Base-by-base conservation (phyloP, 306 rosid species). In the Vicia sativa region DNA sequence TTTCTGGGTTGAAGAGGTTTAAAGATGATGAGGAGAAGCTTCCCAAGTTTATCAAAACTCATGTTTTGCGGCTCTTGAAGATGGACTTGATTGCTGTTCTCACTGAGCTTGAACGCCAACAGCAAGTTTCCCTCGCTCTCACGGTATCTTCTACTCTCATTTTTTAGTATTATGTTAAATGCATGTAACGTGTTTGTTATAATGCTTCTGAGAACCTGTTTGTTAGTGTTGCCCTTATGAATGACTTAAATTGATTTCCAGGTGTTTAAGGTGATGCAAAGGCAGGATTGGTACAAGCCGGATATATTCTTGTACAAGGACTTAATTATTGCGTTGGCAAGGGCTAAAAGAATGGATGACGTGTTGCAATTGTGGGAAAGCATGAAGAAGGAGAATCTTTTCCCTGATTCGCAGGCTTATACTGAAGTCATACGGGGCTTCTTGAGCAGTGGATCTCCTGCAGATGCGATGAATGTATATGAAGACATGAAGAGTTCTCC, bases 401-500 rank as follows among this genome's bases (percentile, higher is more conserved):
- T 80, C 75, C 95, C 95, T 13, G 99, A 93, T 78, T 85, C 90
- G 42, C 97, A 88, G 83, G 82, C 97, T 14, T 88, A 86, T 61
- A 76, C 96, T 4, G 99, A 90, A 79, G 89, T 93, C 71, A 90
- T 93, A 52, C 83, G 91, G 83, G 97, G 98, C 19, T 93, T 93
- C 83, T 79, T 93, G 86, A 88, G 79, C 61, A 69, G 66, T 57
- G 97, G 96, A 69, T 90, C 91, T 70, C 96, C 95, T 35, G 91
- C 91, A 0, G 98, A 93, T 81, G 97, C 98, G 6, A 90, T 93
- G 98, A 90, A 88, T 59, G 18, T 93, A 58, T 93, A 81, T 1
- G 97, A 93, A 77, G 95, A 90, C 80, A 87, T 93, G 98, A 90
- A 90, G 82, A 87, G 88, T 73, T 90, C 97, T 72, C 98, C 98